Evolutionary conservation across 495 filamentous ascomycete genomes (phyloP).

Genomic region (Penicillium pulvis): DNA sequence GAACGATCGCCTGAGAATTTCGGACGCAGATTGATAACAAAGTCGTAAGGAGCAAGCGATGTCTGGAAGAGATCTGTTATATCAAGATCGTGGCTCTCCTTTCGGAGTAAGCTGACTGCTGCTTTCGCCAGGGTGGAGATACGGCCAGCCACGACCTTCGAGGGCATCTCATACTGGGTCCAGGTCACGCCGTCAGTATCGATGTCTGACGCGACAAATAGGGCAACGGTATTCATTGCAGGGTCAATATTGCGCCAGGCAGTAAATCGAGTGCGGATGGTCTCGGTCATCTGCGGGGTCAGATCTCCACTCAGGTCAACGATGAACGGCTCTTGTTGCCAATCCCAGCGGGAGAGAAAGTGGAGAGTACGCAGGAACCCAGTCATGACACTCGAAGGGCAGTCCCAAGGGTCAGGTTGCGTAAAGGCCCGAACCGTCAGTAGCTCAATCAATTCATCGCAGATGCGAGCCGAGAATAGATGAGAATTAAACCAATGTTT

Average conservation of each 20-base stretch:
- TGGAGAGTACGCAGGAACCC: conserved; percentile 80
- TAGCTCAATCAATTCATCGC: conserved; percentile 81
- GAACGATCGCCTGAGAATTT: conserved; percentile 40
- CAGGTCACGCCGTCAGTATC: conserved; percentile 78
- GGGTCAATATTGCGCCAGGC: conserved; percentile 84
- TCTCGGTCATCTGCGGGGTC: conserved; percentile 50
- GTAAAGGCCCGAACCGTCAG: conserved; percentile 73
- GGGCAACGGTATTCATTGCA: conserved; percentile 74
- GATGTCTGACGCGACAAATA: conserved; percentile 81
- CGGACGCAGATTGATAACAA: conserved; percentile 69
- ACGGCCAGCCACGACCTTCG: conserved; percentile 80
- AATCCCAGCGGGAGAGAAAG: conserved; percentile 85
- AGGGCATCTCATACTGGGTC: conserved; percentile 68
- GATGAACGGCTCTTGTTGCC: conserved; percentile 78
- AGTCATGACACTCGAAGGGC: conserved; percentile 74
- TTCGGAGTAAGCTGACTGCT: conserved; percentile 61
- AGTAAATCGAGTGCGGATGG: conserved; percentile 69
- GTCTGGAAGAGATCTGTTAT: conserved; percentile 65
- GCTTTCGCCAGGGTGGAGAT: conserved; percentile 80
- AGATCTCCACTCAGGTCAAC: conserved; percentile 68
- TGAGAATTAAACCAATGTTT: conserved; percentile 91
- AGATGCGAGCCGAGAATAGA: conserved; percentile 73
- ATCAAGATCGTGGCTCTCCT: conserved; percentile 58
- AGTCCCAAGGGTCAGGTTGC: conserved; percentile 78
- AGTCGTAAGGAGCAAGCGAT: conserved; percentile 76